phyloP scores from a whole-genome alignment of 1,284 basidiomycete species.

The Fomitopsis pinicola region DNA sequence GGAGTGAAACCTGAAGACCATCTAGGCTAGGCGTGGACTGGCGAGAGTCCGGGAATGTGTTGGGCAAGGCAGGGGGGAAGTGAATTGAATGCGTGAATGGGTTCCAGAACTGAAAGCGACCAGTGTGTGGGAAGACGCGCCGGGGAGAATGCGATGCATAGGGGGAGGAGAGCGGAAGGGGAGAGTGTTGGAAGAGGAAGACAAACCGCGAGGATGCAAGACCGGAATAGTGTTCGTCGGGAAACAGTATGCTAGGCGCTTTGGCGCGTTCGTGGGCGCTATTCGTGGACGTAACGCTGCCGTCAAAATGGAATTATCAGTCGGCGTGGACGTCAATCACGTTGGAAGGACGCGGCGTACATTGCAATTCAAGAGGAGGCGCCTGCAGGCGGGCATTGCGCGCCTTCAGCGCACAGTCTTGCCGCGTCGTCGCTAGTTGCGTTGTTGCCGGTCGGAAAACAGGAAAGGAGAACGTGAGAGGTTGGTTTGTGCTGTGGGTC shows the following conservation, averaged over 20 bases:
- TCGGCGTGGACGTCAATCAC: neutral
- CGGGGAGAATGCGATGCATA: neutral
- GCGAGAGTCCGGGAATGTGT: conserved; percentile 1
- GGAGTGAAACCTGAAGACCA: conserved; percentile 2
- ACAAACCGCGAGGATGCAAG: neutral
- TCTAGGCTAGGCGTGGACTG: conserved; percentile 4
- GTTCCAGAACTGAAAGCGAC: neutral
- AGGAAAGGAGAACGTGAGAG: neutral
- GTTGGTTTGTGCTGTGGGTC: neutral
- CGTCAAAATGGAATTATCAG: neutral
- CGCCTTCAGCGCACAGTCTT: conserved; percentile 1
- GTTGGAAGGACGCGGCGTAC: neutral
- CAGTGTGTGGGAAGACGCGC: neutral
- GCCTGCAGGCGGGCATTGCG: neutral
- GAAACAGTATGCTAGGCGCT: conserved; percentile 3
- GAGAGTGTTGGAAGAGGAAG: neutral
- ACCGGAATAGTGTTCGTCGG: neutral
- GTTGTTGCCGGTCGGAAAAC: neutral
- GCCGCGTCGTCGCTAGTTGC: conserved; percentile 1
- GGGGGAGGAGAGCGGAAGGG: neutral
- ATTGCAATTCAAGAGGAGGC: neutral
- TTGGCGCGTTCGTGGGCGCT: neutral
- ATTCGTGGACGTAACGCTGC: conserved; percentile 1
- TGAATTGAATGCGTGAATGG: neutral
- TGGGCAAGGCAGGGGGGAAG: neutral